These are phyloP conservation scores for Zygotorulaspora chibaensis DNA, from an alignment of 805 yeast species.

Conservation along the genomic window DNA sequence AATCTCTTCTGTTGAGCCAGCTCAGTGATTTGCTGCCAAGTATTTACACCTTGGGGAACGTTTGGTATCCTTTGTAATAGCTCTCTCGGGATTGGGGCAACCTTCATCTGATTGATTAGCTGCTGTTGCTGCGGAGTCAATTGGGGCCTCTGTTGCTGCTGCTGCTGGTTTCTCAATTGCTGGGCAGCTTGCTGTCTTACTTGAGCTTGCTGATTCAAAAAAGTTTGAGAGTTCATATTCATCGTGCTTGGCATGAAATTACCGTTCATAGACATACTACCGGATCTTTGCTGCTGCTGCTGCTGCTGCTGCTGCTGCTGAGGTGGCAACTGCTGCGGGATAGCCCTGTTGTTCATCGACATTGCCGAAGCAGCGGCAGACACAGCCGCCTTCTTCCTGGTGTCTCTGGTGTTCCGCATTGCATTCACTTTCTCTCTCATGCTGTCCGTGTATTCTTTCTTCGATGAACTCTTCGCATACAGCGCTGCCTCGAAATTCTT, in stretches of 20 bases:
- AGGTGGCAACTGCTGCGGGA: conserved; percentile 15
- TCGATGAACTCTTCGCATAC: conserved; percentile 52
- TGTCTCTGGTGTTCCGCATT: conserved; percentile 35
- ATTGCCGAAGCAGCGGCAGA: conserved; percentile 24
- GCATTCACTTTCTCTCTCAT: conserved; percentile 44
- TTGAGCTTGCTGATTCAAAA: conserved; percentile 47
- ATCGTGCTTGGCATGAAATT: conserved; percentile 20
- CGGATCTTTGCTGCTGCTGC: conserved; percentile 28
- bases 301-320: conserved; percentile 31
- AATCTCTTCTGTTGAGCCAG: conserved; percentile 54
- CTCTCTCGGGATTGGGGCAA: conserved; percentile 67
- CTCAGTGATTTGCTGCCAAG: conserved; percentile 77
- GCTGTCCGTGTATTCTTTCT: conserved; percentile 53
- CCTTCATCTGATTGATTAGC: conserved; percentile 48
- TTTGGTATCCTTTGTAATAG: conserved; percentile 64
- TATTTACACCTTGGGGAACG: conserved; percentile 70
- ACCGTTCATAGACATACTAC: conserved; percentile 19
- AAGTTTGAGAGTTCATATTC: conserved; percentile 37
- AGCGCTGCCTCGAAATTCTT: conserved; percentile 69
- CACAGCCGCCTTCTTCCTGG: conserved; percentile 24
- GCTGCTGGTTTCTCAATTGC: conserved; percentile 36
- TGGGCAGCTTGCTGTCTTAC: conserved; percentile 50
- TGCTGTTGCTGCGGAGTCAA: conserved; percentile 37
- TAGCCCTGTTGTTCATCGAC: conserved; percentile 28
- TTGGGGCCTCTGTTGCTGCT: conserved; percentile 24